phyloP scores from a whole-genome alignment of 495 filamentous ascomycete species.

The Penicillium desertorum region DNA sequence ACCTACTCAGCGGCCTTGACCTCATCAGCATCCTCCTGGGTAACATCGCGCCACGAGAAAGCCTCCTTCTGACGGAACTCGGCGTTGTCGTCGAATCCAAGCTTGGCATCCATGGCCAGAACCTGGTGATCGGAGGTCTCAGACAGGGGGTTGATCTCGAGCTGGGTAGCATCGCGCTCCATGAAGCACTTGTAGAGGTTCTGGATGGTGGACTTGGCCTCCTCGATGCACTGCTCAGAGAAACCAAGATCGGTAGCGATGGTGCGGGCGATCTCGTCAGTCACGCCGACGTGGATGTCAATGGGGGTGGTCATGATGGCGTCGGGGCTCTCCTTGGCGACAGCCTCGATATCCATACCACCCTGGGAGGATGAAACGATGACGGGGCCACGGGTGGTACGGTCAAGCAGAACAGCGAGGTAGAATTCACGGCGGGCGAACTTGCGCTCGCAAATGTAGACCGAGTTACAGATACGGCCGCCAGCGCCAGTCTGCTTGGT shows the following conservation, averaged over 20 bases:
- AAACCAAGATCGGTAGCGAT: conserved; percentile 94
- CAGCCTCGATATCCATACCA: conserved; percentile 97
- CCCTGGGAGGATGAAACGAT: conserved; percentile 97
- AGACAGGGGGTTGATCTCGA: conserved; percentile 97
- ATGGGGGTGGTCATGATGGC: conserved; percentile 92
- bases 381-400: conserved; percentile 83
- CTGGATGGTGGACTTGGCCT: conserved; percentile 92
- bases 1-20: conserved; percentile 86
- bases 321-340: conserved; percentile 95
- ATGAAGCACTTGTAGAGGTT: conserved; percentile 98
- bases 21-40: conserved; percentile 96
- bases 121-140: conserved; percentile 98
- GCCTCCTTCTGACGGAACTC: conserved; percentile 97
- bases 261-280: conserved; percentile 85
- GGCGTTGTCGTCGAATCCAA: conserved; percentile 97
- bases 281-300: conserved; percentile 92
- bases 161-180: conserved; percentile 97
- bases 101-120: conserved; percentile 98
- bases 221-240: conserved; percentile 92
- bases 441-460: conserved; percentile 99
- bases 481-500: conserved; percentile 96
- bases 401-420: conserved; percentile 97
- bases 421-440: conserved; percentile 99
- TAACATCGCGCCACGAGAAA: conserved; percentile 87
- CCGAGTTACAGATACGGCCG: conserved; percentile 89